phyloP scores from a whole-genome alignment of 177 flowering plant species.

The Vitis hybrid region DNA sequence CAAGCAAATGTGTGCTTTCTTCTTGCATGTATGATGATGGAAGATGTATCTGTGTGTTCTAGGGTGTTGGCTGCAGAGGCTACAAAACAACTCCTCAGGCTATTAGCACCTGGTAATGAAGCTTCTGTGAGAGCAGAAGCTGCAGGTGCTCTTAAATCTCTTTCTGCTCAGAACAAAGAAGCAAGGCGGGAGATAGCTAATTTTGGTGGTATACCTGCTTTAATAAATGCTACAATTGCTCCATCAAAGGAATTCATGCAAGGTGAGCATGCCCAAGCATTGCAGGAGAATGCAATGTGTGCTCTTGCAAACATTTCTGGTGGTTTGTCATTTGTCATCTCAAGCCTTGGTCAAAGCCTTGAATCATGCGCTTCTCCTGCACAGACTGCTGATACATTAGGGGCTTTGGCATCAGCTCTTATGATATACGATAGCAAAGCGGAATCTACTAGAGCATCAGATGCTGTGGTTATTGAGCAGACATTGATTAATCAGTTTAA shows the following conservation, averaged over 20 bases:
- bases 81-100: constrained; percentile 75
- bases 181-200: constrained; percentile 83
- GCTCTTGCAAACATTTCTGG: constrained; percentile 99
- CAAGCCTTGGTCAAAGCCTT: constrained; percentile 98
- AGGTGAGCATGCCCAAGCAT: constrained; percentile 95
- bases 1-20: constrained; percentile 96
- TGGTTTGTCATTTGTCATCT: constrained; percentile 92
- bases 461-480: constrained; percentile 74
- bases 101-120: constrained; percentile 89
- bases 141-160: constrained; percentile 93
- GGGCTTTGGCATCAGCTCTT: constrained; percentile 98
- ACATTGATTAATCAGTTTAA: constrained; percentile 77
- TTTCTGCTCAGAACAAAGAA: constrained; percentile 92
- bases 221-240: constrained; percentile 98
- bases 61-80: constrained; percentile 72
- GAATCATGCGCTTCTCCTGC: constrained; percentile 89
- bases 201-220: constrained; percentile 82
- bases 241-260: constrained; percentile 99
- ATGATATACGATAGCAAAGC: constrained; percentile 96
- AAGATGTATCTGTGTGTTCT: constrained; percentile 81
- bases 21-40: constrained; percentile 92
- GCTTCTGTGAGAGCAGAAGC: constrained; percentile 96
- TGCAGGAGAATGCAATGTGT: constrained; percentile 99
- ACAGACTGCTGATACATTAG: constrained; percentile 93
- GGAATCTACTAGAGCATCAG: constrained; percentile 79